Base-by-base conservation (phyloP, 768 basidiomycete species). In the Russula abietina region DNA sequence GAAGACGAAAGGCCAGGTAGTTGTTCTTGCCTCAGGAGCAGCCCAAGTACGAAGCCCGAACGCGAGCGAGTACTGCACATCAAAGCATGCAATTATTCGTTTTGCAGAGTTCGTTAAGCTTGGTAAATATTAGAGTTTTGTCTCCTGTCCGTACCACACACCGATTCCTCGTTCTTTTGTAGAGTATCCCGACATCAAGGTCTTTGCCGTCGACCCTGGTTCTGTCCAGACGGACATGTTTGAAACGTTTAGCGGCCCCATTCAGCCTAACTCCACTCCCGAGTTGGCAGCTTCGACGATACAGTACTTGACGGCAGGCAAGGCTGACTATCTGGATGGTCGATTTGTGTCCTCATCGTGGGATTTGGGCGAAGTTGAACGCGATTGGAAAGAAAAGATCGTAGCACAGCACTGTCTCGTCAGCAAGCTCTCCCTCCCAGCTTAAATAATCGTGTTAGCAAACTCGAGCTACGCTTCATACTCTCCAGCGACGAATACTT, bases 361-460 rank as follows among this genome's bases (percentile, higher is more conserved):
- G 59, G 45, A 64, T 54, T 12, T 60, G 16, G 51, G 45, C 28
- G 52, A 64, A 14, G 62, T 53, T 4, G 57, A 49, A 48, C 48
- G 62, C 2, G 41, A 60, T 32, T 53, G 36, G 59, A 64, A 64
- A 38, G 57, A 64, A 26, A 55, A 49, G 53, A 64, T 61, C 28
- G n/a, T 62, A 8, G 17, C 55, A 24, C 49, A 62, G 16, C 38
- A 45, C n/a, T 6, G 26, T 17, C 61, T 57, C 3, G 55, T 62
- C n/a, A 51, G 17, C 59, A 64, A 60, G 38, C 57, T 59, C 36
- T 52, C 45, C 2, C 11, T 54, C 24, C 54, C 57, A 12, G 36
- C 9, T 6, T 61, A 30, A 30, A 5, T 30, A 24, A 30, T 17
- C 17, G 26, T 14, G 30, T 48, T 11, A 9, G 10, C 38, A 11